Evolutionary conservation across 2,329 filamentous ascomycete genomes (phyloP).

Genomic region (Davidsoniella neocaledoniae): DNA sequence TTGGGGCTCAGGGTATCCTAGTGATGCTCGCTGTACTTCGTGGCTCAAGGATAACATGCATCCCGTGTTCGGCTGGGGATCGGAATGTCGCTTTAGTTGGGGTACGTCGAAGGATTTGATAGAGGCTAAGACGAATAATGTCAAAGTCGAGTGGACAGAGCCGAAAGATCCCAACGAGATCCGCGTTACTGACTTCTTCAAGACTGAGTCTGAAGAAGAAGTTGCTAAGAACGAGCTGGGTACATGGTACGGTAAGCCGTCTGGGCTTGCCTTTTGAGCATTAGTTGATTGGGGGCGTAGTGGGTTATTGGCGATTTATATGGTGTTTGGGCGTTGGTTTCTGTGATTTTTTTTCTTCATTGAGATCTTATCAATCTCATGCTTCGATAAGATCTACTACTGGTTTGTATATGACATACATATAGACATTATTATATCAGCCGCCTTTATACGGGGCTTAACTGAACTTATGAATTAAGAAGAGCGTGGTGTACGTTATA

Average conservation of each 20-base stretch:
- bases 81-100: slow-evolving; percentile 90
- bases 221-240: slow-evolving; percentile 44
- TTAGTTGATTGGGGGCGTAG: background rate
- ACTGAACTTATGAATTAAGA: too few relatives aligned
- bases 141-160: slow-evolving; percentile 70
- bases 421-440: too few relatives aligned
- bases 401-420: too few relatives aligned
- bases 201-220: slow-evolving; percentile 24
- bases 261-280: slow-evolving; percentile 22
- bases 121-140: slow-evolving; percentile 47
- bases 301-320: background rate
- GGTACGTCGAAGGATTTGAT: slow-evolving; percentile 87
- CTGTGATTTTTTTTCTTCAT: background rate
- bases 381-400: background rate
- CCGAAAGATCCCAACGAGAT: slow-evolving; percentile 53
- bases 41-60: slow-evolving; percentile 86
- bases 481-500: background rate
- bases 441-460: too few relatives aligned
- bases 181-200: slow-evolving; percentile 63
- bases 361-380: background rate
- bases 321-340: slow-evolving; percentile 1
- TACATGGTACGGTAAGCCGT: slow-evolving; percentile 67
- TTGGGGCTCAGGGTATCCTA: slow-evolving; percentile 92
- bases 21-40: slow-evolving; percentile 58
- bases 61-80: slow-evolving; percentile 86